phyloP scores from a whole-genome alignment of 2,329 filamentous ascomycete genomes.

The Ophiocordyceps australis region DNA sequence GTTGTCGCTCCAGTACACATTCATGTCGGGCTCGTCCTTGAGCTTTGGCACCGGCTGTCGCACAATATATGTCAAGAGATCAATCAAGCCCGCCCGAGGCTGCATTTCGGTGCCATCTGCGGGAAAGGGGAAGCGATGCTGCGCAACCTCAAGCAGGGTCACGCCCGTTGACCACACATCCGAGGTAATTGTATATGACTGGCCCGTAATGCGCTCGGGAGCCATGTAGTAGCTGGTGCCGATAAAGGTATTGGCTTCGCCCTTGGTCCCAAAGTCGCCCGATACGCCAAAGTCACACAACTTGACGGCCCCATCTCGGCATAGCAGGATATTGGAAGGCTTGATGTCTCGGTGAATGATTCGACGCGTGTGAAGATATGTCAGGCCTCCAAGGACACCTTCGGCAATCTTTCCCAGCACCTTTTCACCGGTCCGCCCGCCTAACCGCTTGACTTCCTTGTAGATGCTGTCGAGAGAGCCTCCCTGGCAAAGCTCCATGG shows the following conservation, averaged over 20 bases:
- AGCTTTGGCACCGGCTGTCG: slow-evolving; percentile 86
- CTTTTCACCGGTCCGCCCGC: slow-evolving; percentile 89
- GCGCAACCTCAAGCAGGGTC: slow-evolving; percentile 94
- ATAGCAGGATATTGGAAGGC: slow-evolving; percentile 89
- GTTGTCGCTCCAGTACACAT: slow-evolving; percentile 87
- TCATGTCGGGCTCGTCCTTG: slow-evolving; percentile 81
- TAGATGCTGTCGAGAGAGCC: slow-evolving; percentile 94
- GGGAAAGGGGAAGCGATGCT: slow-evolving; percentile 95
- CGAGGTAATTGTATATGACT: slow-evolving; percentile 95
- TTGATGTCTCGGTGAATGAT: slow-evolving; percentile 99
- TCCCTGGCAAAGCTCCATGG: slow-evolving; percentile 98
- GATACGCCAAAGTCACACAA: slow-evolving; percentile 97
- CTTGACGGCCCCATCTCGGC: slow-evolving; percentile 84
- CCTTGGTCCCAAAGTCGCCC: slow-evolving; percentile 95
- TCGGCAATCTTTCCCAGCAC: slow-evolving; percentile 94
- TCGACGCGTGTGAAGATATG: slow-evolving; percentile 85
- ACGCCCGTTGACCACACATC: slow-evolving; percentile 98
- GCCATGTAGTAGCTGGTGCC: slow-evolving; percentile 99
- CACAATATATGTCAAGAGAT: slow-evolving; percentile 93
- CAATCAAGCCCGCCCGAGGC: slow-evolving; percentile 79
- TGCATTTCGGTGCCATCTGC: slow-evolving; percentile 94
- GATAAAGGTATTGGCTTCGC: slow-evolving; percentile 97
- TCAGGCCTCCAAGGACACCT: slow-evolving; percentile 81
- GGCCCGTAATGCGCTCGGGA: slow-evolving; percentile 89
- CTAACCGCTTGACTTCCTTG: slow-evolving; percentile 88